Conservation (phyloP, 1,284 basidiomycete genomes). For the Schizophyllum commune region DNA sequence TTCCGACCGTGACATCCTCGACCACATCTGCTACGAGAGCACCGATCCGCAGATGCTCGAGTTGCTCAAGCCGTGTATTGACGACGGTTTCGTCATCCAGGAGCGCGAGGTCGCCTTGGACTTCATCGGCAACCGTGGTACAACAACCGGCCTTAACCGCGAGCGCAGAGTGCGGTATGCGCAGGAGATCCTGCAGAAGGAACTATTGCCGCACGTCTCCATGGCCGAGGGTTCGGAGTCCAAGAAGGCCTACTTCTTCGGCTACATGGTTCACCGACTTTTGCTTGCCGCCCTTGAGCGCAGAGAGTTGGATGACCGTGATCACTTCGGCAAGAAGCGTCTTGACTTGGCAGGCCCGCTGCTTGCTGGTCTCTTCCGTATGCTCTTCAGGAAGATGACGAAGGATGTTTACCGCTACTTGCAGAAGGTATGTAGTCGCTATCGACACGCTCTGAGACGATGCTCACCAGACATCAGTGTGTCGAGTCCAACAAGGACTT, state of each 20-base stretch:
- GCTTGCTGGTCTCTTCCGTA: slow-evolving; percentile 92
- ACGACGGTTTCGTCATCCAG: slow-evolving; percentile 98
- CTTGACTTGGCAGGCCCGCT: slow-evolving; percentile 94
- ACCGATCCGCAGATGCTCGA: slow-evolving; percentile 95
- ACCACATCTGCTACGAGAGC: slow-evolving; percentile 98
- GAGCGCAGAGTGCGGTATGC: slow-evolving; percentile 94
- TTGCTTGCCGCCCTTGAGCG: slow-evolving; percentile 90
- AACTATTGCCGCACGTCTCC: slow-evolving; percentile 97
- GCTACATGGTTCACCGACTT: slow-evolving; percentile 99
- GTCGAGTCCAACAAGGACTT: slow-evolving; percentile 97
- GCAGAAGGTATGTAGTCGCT: slow-evolving; percentile 68
- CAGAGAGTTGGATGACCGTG: slow-evolving; percentile 95
- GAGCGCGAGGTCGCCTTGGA: slow-evolving; percentile 95
- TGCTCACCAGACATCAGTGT: slow-evolving; percentile 49
- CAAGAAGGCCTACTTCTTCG: slow-evolving; percentile 99
- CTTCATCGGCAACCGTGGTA: slow-evolving; percentile 97
- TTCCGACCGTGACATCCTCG: slow-evolving; percentile 94
- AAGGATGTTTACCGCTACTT: slow-evolving; percentile 96
- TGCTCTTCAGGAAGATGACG: slow-evolving; percentile 95
- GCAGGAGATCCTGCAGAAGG: slow-evolving; percentile 97
- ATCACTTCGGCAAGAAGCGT: slow-evolving; percentile 99
- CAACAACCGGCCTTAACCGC: slow-evolving; percentile 87
- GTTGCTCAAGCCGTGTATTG: slow-evolving; percentile 98
- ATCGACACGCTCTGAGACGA: not conserved
- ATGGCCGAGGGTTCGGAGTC: slow-evolving; percentile 95